A percentile compares a stretch with the other conserved stretches of the same genome.
Evolutionary conservation across 495 filamentous ascomycete genomes (phyloP).

Genomic region (Aspergillus sclerotioniger): DNA sequence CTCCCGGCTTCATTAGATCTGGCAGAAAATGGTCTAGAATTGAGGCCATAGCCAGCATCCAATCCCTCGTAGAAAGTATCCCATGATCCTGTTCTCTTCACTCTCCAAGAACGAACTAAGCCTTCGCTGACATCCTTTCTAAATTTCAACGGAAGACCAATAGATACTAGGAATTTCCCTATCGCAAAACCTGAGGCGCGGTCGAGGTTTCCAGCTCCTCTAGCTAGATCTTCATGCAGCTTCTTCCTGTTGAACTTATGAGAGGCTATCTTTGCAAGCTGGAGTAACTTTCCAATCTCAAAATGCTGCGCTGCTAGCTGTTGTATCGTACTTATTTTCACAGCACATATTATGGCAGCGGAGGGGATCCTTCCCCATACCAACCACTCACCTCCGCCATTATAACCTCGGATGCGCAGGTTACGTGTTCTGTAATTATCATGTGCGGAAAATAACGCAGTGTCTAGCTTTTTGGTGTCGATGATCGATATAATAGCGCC

Average conservation of each 20-base stretch:
- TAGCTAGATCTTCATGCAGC: constrained; percentile 10
- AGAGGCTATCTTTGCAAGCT: constrained; percentile 19
- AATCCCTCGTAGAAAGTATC: constrained; percentile 19
- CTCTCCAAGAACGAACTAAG: constrained; percentile 21
- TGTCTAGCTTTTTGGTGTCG: constrained; percentile 27
- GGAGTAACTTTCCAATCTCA: constrained; percentile 27
- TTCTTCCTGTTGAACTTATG: background rate
- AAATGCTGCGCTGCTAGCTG: constrained; percentile 11
- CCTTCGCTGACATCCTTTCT: constrained; percentile 7
- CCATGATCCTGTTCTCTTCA: constrained; percentile 9
- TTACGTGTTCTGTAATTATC: constrained; percentile 19
- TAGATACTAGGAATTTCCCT: constrained; percentile 17
- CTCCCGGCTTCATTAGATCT: background rate
- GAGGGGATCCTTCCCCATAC: constrained; percentile 30
- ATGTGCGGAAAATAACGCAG: constrained; percentile 24
- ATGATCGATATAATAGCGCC: constrained; percentile 31
- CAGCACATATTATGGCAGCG: constrained; percentile 26
- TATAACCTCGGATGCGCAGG: constrained; percentile 22
- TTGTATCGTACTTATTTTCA: constrained; percentile 24
- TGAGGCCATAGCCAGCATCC: constrained; percentile 8
- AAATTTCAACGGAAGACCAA: constrained; percentile 14
- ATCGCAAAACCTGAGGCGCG: constrained; percentile 11
- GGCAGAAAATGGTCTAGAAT: background rate
- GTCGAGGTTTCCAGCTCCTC: constrained; percentile 12
- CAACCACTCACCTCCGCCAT: constrained; percentile 33